Base-by-base conservation (phyloP, 2,329 filamentous ascomycete species). In the Colletotrichum orchidophilum region DNA sequence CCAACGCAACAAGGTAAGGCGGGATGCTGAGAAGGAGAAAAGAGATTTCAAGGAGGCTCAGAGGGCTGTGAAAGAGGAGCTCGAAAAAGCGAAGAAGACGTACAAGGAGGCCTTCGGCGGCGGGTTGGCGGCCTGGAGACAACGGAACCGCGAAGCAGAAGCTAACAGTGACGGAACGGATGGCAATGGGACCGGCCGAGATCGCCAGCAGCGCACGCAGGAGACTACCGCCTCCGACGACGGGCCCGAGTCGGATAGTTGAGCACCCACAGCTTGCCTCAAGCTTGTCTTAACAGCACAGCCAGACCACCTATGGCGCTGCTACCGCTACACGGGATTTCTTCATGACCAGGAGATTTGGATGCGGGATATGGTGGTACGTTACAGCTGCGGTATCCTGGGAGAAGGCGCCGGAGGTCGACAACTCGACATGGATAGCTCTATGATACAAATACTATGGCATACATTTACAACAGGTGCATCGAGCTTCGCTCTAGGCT, bases 391-490 rank as follows among this genome's bases (percentile, higher is more conserved):
- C 26, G 42, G 29, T 50, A 61, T 66, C 24, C 50, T 69, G 46
- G 46, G 54, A 42, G 46, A 46, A 52, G 21, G 49, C 13, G 54
- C 35, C 54, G 42, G 35, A 15, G 15, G 13, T 21, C 33, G 12
- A 35, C 35, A 70, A 46, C 33, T 33, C 46, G 54, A 29, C 58
- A 27, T 58, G n/a, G 21, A 68, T 9, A 31, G 42, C 52, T 71
- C 52, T 71, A 71, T 71, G 39, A 58, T 71, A 71, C 68, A 71
- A 62, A 63, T 68, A 68, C 50, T 63, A 68, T 71, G 52, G 52
- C 58, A 52, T 68, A 68, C 64, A 54, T 71, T 63, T 71, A 68
- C 64, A 68, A 58, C 58, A 57, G 24, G 42, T n/a, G 26, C 21
- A 63, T 63, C 33, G 21, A 53, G 58, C 27, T 39, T 55, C 42